Base-by-base conservation (phyloP, 1,284 basidiomycete genomes). In the Serendipita sp. region DNA sequence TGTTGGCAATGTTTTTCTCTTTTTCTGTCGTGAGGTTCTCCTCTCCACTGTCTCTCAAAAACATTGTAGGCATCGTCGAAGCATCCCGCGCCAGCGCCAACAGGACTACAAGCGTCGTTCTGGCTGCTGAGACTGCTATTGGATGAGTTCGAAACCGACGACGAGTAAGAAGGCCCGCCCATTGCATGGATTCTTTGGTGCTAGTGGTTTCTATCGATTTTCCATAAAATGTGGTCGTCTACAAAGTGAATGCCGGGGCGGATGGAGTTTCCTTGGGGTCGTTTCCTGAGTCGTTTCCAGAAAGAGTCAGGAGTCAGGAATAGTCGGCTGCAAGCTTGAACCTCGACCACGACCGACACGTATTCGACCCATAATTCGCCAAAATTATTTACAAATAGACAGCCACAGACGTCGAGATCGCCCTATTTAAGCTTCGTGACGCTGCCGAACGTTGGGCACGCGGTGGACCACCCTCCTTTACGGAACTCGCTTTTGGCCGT, bases 121-220 rank as follows among this genome's bases (percentile, higher is more conserved):
- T 49, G 45, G n/a, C 29, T 6, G 45, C 45, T 8, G 45, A 49
- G 45, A 49, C 45, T 8, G 45, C 29, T 6, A 58, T 17, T 26
- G 26, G 22, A 35, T 35, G 53, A 26, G 53, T 4, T 58, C 32
- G 53, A 34, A 35, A 29, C 15, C 32, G 53, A 30, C 26, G 32
- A 35, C 53, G 53, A 29, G 53, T 32, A 22, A 58, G 26, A 30
- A n/a, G 53, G 15, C 53, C 22, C n/a, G 53, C 53, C 53, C 53
- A 58, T 58, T n/a, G 53, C 53, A 58, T 58, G 53, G n/a, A 58
- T n/a, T 35, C 22, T 32, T 58, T n/a, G 12, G 17, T 49, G 45
- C 45, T 49, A n/a, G 17, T 6, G n/a, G 15, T n/a, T 6, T 22
- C n/a, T 49, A 38, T 38, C 6, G 35, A 12, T 6, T 6, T 38